Percentiles rank a stretch among this genome's conserved stretches.
phyloP scores from a whole-genome alignment of 2,329 filamentous ascomycete genomes.

The Tolypocladium album region DNA sequence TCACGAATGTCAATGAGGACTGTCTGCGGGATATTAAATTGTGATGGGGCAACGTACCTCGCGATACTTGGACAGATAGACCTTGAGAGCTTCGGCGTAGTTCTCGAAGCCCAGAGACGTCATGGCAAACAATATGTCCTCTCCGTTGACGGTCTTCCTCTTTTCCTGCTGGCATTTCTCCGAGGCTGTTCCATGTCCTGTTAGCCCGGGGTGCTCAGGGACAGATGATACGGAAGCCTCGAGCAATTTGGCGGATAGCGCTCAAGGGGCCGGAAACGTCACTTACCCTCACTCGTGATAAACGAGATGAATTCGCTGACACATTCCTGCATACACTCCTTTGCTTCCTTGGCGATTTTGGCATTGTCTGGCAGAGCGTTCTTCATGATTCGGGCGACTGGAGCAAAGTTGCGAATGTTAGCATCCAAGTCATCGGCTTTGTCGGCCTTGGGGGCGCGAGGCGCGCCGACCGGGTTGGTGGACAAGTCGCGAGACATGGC shows the following conservation, averaged over 20 bases:
- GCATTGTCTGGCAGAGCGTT: constrained; percentile 93
- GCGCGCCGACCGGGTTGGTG: constrained; percentile 38
- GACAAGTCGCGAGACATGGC: constrained; percentile 52
- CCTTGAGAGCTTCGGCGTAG: constrained; percentile 95
- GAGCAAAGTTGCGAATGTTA: constrained; percentile 89
- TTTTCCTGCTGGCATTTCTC: constrained; percentile 99
- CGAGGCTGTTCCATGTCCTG: constrained; percentile 52
- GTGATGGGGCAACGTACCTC: constrained; percentile 48
- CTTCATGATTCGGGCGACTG: constrained; percentile 99
- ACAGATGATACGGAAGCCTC: neutral
- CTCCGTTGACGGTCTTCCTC: constrained; percentile 96
- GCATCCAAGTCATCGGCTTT: constrained; percentile 57
- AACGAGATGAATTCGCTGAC: constrained; percentile 99
- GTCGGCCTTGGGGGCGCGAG: constrained; percentile 35
- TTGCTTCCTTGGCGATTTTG: constrained; percentile 98
- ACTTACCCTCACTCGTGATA: constrained; percentile 94
- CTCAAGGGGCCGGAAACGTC: neutral
- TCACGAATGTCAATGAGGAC: constrained; percentile 3
- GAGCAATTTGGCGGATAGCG: neutral
- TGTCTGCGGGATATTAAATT: neutral
- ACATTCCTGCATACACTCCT: constrained; percentile 99
- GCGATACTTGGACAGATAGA: constrained; percentile 93
- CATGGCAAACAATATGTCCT: constrained; percentile 98
- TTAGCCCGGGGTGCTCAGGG: constrained; percentile 5
- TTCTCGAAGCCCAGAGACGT: constrained; percentile 98